A percentile compares a stretch with the other conserved stretches of the same genome.
phyloP scores from a whole-genome alignment of 306 rosid genomes.

The Cucurbita maxima region DNA sequence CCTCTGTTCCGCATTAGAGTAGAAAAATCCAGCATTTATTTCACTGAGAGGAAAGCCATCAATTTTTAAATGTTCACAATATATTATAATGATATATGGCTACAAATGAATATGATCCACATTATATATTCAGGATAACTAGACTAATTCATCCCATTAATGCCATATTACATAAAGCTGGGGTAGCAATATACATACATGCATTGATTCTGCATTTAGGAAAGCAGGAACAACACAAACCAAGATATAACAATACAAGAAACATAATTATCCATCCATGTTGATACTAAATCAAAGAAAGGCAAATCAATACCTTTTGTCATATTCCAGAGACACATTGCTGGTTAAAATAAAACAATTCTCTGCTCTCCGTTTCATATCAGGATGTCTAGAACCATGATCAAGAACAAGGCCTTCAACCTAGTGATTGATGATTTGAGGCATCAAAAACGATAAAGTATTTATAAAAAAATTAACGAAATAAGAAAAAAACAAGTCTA shows the following conservation, averaged over 20 bases:
- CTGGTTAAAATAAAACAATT: constrained; percentile 75
- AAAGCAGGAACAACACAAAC: not conserved
- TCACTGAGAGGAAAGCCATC: constrained; percentile 46
- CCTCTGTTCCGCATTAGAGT: constrained; percentile 96
- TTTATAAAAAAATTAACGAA: not conserved
- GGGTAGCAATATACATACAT: not conserved
- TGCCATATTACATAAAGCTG: not conserved
- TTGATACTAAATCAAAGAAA: not conserved
- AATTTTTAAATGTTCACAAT: constrained; percentile 8
- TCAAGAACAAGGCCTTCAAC: constrained; percentile 98
- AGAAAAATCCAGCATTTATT: constrained; percentile 91
- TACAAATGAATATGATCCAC: not conserved
- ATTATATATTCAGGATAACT: not conserved
- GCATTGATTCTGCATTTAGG: not conserved
- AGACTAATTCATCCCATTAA: not conserved
- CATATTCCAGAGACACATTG: constrained; percentile 89
- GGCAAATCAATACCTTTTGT: constrained; percentile 53
- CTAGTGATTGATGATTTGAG: constrained; percentile 18
- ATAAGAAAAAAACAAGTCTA: not conserved
- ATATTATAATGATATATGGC: not conserved
- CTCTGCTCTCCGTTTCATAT: constrained; percentile 92
- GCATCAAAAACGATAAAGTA: not conserved
- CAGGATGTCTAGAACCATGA: constrained; percentile 99
- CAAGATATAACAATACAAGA: not conserved
- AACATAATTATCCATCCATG: not conserved